phyloP scores from a whole-genome alignment of 164 flowering plant genomes.

The Umbellularia californica region DNA sequence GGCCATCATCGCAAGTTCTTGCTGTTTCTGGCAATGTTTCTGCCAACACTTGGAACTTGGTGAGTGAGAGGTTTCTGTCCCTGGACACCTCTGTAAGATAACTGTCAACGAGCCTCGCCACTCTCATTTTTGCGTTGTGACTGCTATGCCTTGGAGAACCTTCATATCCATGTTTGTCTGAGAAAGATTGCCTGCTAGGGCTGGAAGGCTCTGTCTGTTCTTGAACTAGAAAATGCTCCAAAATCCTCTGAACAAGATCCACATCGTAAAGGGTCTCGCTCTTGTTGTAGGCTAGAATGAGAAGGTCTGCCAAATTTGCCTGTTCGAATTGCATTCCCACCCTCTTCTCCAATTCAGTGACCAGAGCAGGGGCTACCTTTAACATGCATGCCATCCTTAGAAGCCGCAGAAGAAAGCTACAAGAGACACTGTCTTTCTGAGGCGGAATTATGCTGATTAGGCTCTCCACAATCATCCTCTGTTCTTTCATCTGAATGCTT shows the following conservation, averaged over 20 bases:
- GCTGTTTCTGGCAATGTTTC: slow-evolving; percentile 95
- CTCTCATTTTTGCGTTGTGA: slow-evolving; percentile 76
- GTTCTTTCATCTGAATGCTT: slow-evolving; percentile 38
- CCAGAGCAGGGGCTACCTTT: slow-evolving; percentile 86
- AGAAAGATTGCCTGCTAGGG: slow-evolving; percentile 60
- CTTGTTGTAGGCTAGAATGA: slow-evolving; percentile 65
- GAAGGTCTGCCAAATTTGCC: slow-evolving; percentile 73
- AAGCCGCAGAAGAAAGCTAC: slow-evolving; percentile 80
- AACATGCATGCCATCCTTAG: slow-evolving; percentile 75
- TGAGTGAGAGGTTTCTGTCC: slow-evolving; percentile 71
- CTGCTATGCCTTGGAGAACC: slow-evolving; percentile 31
- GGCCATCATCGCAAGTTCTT: slow-evolving; percentile 83
- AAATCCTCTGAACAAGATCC: slow-evolving; percentile 84
- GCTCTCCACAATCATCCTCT: slow-evolving; percentile 91
- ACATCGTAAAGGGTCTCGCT: slow-evolving; percentile 75
- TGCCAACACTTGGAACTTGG: slow-evolving; percentile 90
- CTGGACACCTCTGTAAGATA: slow-evolving; percentile 89
- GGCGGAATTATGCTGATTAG: slow-evolving; percentile 89
- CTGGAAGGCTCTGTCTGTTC: slow-evolving; percentile 76
- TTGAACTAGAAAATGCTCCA: slow-evolving; percentile 94
- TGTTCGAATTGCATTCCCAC: slow-evolving; percentile 98
- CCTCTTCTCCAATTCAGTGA: slow-evolving; percentile 79
- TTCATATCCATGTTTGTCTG: slow-evolving; percentile 56
- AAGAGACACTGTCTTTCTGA: slow-evolving; percentile 81
- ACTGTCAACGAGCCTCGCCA: slow-evolving; percentile 86